Base-by-base conservation (phyloP, 177 flowering plant species). In the Tripterygium wilfordii region DNA sequence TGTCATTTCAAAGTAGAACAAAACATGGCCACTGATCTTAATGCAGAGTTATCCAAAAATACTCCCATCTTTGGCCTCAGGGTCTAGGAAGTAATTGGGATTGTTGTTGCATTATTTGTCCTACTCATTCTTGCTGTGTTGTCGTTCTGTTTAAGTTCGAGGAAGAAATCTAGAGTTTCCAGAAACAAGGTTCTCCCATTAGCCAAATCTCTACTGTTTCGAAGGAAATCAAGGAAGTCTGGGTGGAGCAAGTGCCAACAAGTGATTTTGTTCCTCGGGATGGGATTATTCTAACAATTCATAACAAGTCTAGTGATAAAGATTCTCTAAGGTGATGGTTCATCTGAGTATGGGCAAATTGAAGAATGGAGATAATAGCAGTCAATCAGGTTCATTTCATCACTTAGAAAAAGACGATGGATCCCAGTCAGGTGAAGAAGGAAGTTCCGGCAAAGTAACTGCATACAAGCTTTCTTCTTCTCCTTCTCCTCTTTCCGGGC, bases 191-290 rank as follows among this genome's bases (percentile, higher is more conserved):
- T 75, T 36, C 78, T n/a, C n/a, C 84, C 1, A 28, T 62, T 33
- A 70, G 47, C 48, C 88, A 76, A 67, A 85, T 78, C 35, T 94
- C 92, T 15, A 46, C 57, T 24, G 66, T 80, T 32, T 85, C 96
- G 0, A 80, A 80, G 61, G 96, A 85, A 65, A 88, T 88, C 43
- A 85, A 85, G 70, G 96, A 84, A 56, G 85, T 84, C 10, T 57
- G 79, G 28, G 82, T 84, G 42, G 91, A 79, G 41, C 85, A 74
- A 42, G 62, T 72, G 26, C 54, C 87, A 7, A 42, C 75, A 7
- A 66, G 60, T 45, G 69, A 63, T 4, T 81, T 73, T 65, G 73
- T 22, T 54, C 80, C 78, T 28, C 67, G 74, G 35, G 82, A 83
- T 42, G 82, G 83, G 28, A 71, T 77, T 56, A 78, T 75, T 42